Percentiles rank a stretch among this genome's conserved stretches.
Conservation (phyloP, 2,329 filamentous ascomycete species). For the Fusarium devonianum region DNA sequence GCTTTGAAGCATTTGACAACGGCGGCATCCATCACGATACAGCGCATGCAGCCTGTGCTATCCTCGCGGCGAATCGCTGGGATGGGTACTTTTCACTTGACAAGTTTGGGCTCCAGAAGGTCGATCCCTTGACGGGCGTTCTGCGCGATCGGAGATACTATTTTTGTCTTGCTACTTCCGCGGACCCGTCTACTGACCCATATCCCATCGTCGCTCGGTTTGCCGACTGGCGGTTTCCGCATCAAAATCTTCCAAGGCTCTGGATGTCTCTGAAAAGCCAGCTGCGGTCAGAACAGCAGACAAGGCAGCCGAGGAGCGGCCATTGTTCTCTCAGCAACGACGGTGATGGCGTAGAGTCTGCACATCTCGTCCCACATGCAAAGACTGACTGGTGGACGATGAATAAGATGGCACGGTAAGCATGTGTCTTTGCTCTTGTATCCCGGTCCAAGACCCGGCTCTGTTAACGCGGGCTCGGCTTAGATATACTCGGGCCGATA, state of each 20-base stretch:
- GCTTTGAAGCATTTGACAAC: slow-evolving; percentile 1
- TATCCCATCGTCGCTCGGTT: slow-evolving; percentile 6
- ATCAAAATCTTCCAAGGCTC: not conserved
- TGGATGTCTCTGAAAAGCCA: no score
- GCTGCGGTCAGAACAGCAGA: no score
- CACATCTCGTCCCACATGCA: no score
- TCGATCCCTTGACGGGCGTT: not conserved
- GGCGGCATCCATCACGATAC: slow-evolving; percentile 8
- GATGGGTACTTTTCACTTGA: slow-evolving; percentile 10
- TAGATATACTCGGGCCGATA: not conserved
- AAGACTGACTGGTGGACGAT: no score
- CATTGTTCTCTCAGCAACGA: no score
- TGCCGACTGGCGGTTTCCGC: slow-evolving; percentile 5
- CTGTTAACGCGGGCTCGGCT: no score
- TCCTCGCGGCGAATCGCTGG: slow-evolving; percentile 6
- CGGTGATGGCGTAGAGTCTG: no score
- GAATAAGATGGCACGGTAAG: not conserved
- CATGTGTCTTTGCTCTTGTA: no score
- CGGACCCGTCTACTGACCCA: slow-evolving; percentile 1
- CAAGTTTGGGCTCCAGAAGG: no score
- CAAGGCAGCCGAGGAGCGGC: no score
- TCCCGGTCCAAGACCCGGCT: no score
- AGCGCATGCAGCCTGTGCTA: not conserved
- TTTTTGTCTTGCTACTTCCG: slow-evolving; percentile 2
- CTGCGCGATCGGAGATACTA: not conserved